Base-by-base conservation (phyloP, 371 early-diverging fungal genomes). In the Apophysomyces ossiformis region DNA sequence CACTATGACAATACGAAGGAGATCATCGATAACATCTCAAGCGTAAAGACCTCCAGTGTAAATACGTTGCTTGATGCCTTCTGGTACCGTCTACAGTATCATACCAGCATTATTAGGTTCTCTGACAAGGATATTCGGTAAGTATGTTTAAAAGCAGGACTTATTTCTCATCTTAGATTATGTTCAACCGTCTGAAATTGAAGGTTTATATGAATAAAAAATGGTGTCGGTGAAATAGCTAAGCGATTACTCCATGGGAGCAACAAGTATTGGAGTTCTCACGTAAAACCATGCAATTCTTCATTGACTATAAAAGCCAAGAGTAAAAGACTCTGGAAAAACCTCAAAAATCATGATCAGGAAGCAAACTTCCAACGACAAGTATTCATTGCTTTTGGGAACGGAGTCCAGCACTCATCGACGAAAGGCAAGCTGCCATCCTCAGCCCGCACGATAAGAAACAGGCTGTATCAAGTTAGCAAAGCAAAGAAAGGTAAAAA, bases 11-110 rank as follows among this genome's bases (percentile, higher is more conserved):
- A 60, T 0, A 13, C 44, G 11, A 67, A 54, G 16, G 18, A 47
- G 13, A 43, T 61, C 0, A 50, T 67, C 12, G 67, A 67, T 18
- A n/a, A 18, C 45, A 61, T 67, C 11, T 63, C 58, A 7, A 47
- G n/a, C 15, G 5, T 45, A 5, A 61, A 47, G 11, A 58, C n/a
- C n/a, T n/a, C 67, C 13, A 41, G 47, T 15, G 44, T 39, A 16
- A 13, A 38, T 37, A 26, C 12, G 9, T 39, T 37, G 4, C 38
- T 43, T 7, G 59, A 58, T 39, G 36, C 58, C 41, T 32, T 67
- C 46, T 12, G 11, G 11, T 60, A 67, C 61, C 60, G 61, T 21
- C 21, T 67, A 1, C 4, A 1, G 16, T 37, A 64, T 32, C 57
- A 39, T 56, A 9, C 6, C 5, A 57, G 0, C 5, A 64, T 64